Evolutionary conservation across 2,329 filamentous ascomycete genomes (phyloP), one percentile per base, ranked within the genome.

Genomic region (Mycogone perniciosa): DNA sequence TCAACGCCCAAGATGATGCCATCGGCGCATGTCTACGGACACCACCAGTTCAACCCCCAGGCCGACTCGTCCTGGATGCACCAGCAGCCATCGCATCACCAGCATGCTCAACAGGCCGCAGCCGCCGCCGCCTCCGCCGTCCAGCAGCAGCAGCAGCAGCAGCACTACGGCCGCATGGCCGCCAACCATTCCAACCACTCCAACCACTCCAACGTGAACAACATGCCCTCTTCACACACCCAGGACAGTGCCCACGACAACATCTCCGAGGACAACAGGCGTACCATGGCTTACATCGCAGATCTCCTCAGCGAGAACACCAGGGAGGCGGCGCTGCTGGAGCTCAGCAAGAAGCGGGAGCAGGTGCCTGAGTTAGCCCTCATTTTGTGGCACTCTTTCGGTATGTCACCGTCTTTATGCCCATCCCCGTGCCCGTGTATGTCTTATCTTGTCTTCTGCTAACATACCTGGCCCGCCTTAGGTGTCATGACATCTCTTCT

Each of bases 351-450:
- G 77, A 99, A 99, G 80, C 79, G 93, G 51, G 93, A 99, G 71
- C 93, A 97, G 71, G 93, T 99, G 11, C 92, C 93, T 0, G 93
- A 99, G 73, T 76, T 99, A 53, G 93, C 93, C 43, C 76, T 99
- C 62, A 96, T 99, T 55, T 76, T 99, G 55, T 99, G 93, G 93
- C 93, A 99, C 70, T 97, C 92, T 4, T 97, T 96, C 64, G 93
- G 92, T 95, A 81, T 57, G 82, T 70, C 4, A 10, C 1, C 26
- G 8, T 35, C 6, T 11, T 42, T 30, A 9, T n/a, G 8, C 4
- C 20, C 13, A 20, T 4, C 30, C n/a, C n/a, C 40, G 27, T 10
- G n/a, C 46, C 31, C 34, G 42, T 44, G 52, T 39, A 37, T 51
- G 38, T 43, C 55, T 53, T 30, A 46, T 41, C 53, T 43, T 47